These are phyloP conservation scores for Mimosa pudica DNA, from an alignment of 306 rosid genomes.

Conservation along the genomic window DNA sequence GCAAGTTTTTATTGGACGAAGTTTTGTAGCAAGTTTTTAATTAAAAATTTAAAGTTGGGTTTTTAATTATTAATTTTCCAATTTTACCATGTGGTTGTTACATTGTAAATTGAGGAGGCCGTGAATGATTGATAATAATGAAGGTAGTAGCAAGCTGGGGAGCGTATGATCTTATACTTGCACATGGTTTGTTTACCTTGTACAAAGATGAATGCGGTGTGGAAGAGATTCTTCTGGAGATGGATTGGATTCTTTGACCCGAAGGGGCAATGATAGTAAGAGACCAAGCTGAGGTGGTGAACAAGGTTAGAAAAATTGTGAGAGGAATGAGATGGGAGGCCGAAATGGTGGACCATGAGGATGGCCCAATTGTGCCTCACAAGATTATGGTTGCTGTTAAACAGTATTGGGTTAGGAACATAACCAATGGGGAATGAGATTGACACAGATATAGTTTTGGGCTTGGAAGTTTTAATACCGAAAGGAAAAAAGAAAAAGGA, in stretches of 20 bases:
- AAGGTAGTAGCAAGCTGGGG: slow-evolving; percentile 99
- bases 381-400: slow-evolving; percentile 22
- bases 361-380: slow-evolving; percentile 21
- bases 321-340: slow-evolving; percentile 34
- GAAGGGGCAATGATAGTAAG: slow-evolving; percentile 59
- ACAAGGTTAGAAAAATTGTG: slow-evolving; percentile 51
- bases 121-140: neutral
- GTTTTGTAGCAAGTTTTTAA: too few species aligned
- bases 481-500: neutral
- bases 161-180: slow-evolving; percentile 91
- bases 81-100: neutral
- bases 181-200: slow-evolving; percentile 67
- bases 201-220: slow-evolving; percentile 60
- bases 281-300: slow-evolving; percentile 56
- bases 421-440: neutral
- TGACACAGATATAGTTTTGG: neutral
- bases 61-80: too few species aligned
- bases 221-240: slow-evolving; percentile 68
- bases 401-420: slow-evolving; percentile 18
- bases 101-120: slow-evolving; percentile 25
- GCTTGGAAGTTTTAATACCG: too few species aligned
- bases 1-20: neutral
- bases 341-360: slow-evolving; percentile 28
- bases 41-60: neutral
- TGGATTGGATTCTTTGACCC: slow-evolving; percentile 69